A percentile compares a stretch with the other conserved stretches of the same genome.
Evolutionary conservation across 768 basidiomycete species (phyloP).

Genomic region (Podaxis sp.): DNA sequence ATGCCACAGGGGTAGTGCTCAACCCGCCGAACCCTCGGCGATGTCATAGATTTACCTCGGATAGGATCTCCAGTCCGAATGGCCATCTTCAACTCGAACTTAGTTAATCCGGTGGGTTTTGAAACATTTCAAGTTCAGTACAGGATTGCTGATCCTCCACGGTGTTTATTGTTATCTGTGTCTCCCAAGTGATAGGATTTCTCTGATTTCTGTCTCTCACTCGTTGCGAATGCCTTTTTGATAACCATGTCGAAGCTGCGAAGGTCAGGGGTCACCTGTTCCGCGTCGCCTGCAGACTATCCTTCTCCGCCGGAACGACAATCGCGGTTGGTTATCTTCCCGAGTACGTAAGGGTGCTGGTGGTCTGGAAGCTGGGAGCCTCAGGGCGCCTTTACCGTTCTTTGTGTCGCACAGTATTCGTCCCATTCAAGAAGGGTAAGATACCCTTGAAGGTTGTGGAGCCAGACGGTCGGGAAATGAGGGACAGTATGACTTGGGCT

Average conservation of each 20-base stretch:
- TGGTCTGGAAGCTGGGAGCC: too few relatives aligned
- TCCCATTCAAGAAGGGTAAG: too few relatives aligned
- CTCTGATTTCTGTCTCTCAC: background rate
- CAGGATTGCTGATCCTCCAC: too few relatives aligned
- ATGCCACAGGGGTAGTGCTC: too few relatives aligned
- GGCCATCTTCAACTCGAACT: background rate
- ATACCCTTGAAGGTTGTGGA: too few relatives aligned
- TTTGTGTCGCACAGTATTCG: too few relatives aligned
- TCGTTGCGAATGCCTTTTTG: background rate
- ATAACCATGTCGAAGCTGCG: background rate
- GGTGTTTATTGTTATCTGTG: too few relatives aligned
- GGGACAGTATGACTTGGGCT: too few relatives aligned
- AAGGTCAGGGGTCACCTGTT: constrained; percentile 15
- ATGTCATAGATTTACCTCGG: constrained; percentile 6
- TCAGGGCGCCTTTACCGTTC: too few relatives aligned
- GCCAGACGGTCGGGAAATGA: too few relatives aligned
- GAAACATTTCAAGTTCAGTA: background rate
- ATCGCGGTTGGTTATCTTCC: constrained; percentile 30
- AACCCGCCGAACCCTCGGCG: background rate
- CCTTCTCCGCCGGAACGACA: constrained; percentile 28
- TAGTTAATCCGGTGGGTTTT: background rate
- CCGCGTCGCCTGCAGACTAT: constrained; percentile 27
- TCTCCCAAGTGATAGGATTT: background rate
- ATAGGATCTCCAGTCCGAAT: background rate
- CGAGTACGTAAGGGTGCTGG: constrained; percentile 10